phyloP scores from a whole-genome alignment of 164 flowering plant genomes.

The Magnolia sinica region DNA sequence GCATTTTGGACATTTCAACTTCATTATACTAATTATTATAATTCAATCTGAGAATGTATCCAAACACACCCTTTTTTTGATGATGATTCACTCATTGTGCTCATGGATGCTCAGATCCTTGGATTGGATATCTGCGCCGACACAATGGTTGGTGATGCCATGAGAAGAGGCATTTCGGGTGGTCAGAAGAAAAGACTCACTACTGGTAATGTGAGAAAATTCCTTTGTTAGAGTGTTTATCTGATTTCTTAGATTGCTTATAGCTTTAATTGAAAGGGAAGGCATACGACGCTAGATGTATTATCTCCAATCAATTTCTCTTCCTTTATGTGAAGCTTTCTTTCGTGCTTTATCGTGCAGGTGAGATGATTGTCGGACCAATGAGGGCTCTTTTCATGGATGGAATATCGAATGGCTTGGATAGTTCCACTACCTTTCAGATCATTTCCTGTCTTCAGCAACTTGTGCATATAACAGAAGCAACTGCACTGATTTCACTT shows the following conservation, averaged over 20 bases:
- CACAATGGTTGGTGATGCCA: constrained; percentile 60
- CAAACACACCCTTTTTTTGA: no score
- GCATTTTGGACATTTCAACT: no score
- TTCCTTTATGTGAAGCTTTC: background rate
- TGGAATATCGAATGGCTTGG: constrained; percentile 57
- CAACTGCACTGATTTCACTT: constrained; percentile 47
- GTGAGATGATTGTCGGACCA: constrained; percentile 59
- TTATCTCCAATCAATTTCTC: background rate
- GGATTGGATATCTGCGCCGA: constrained; percentile 72
- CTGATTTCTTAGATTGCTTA: background rate
- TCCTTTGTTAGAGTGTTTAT: background rate
- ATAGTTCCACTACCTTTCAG: constrained; percentile 58
- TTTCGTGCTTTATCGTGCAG: constrained; percentile 19
- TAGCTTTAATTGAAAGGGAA: background rate
- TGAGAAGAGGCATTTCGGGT: constrained; percentile 80
- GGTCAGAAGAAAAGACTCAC: constrained; percentile 72
- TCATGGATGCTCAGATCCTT: constrained; percentile 41
- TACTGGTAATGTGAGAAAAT: constrained; percentile 40
- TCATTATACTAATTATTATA: no score
- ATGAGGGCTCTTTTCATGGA: constrained; percentile 56
- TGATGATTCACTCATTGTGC: no score
- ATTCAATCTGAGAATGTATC: background rate
- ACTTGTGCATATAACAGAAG: constrained; percentile 44
- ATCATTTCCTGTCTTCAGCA: constrained; percentile 45
- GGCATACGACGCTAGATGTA: background rate